Percentiles rank a stretch among this genome's conserved stretches.
These are phyloP conservation scores for Phytopythium sindhum DNA, from an alignment of 352 stramenopile species.

Conservation along the genomic window DNA sequence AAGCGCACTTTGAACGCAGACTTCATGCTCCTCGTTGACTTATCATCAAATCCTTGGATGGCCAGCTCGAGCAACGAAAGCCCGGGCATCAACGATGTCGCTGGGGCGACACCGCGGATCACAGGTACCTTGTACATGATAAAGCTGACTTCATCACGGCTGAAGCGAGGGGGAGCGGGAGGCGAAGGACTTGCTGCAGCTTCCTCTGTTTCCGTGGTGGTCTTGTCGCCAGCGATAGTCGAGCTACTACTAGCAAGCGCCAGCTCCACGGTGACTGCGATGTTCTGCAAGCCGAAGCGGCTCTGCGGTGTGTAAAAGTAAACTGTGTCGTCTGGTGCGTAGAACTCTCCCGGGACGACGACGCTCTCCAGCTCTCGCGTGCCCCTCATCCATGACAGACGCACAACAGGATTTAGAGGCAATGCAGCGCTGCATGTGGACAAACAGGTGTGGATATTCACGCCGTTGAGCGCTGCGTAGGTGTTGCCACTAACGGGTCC, in stretches of 20 bases:
- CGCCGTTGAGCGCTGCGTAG: conserved; percentile 55
- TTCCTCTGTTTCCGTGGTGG: neutral
- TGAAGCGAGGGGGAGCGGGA: conserved; percentile 31
- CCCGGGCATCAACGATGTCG: conserved; percentile 37
- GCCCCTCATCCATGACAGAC: conserved; percentile 56
- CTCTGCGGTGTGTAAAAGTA: conserved; percentile 80
- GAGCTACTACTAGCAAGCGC: conserved; percentile 13
- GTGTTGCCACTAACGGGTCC: conserved; percentile 70
- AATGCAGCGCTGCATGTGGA: conserved; percentile 9
- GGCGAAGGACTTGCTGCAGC: neutral
- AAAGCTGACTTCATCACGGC: conserved; percentile 63
- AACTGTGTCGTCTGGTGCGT: conserved; percentile 52
- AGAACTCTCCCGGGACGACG: conserved; percentile 51
- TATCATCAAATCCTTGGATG: conserved; percentile 65
- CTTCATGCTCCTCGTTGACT: conserved; percentile 32
- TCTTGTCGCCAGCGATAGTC: neutral
- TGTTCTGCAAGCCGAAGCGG: conserved; percentile 70
- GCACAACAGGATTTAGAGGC: conserved; percentile 29
- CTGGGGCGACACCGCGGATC: conserved; percentile 48
- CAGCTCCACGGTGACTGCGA: conserved; percentile 54
- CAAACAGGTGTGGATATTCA: conserved; percentile 59
- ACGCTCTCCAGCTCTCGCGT: conserved; percentile 59
- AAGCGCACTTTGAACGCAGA: conserved; percentile 54
- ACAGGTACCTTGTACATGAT: conserved; percentile 63
- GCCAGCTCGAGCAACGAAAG: conserved; percentile 48